Evolutionary conservation across 2,329 filamentous ascomycete genomes (phyloP).

Genomic region (Trichoderma koningiopsis): DNA sequence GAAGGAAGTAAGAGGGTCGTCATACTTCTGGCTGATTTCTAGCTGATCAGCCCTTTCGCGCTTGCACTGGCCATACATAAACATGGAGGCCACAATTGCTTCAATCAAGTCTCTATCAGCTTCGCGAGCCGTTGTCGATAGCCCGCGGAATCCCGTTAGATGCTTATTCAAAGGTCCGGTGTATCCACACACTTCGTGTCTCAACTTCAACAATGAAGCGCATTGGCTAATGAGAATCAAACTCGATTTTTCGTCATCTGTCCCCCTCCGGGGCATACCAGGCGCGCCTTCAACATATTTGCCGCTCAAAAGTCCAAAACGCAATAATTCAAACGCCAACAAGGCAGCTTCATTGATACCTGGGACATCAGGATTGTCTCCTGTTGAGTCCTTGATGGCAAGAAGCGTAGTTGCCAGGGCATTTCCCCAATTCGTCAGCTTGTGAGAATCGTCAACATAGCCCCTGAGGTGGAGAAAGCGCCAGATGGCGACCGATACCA

Average conservation of each 20-base stretch:
- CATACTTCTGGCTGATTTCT: slow-evolving; percentile 72
- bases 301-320: slow-evolving; percentile 74
- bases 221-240: slow-evolving; percentile 84
- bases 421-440: slow-evolving; percentile 81
- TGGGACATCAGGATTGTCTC: slow-evolving; percentile 46
- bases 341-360: slow-evolving; percentile 75
- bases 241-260: slow-evolving; percentile 73
- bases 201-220: slow-evolving; percentile 78
- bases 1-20: slow-evolving; percentile 22
- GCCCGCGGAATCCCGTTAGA: slow-evolving; percentile 80
- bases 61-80: slow-evolving; percentile 77
- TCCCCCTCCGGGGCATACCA: slow-evolving; percentile 57
- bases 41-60: slow-evolving; percentile 68
- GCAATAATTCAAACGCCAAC: slow-evolving; percentile 81
- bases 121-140: slow-evolving; percentile 77
- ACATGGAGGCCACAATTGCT: slow-evolving; percentile 75
- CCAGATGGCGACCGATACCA: slow-evolving; percentile 76
- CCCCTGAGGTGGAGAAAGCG: slow-evolving; percentile 86
- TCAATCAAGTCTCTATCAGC: slow-evolving; percentile 83
- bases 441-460: slow-evolving; percentile 78
- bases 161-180: slow-evolving; percentile 92
- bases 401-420: slow-evolving; percentile 72
- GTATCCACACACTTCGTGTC: slow-evolving; percentile 85
- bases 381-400: slow-evolving; percentile 57
- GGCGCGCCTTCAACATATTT: slow-evolving; percentile 61